Evolutionary conservation across 2,329 filamentous ascomycete species (phyloP).

Genomic region (Hypocrella siamensis): DNA sequence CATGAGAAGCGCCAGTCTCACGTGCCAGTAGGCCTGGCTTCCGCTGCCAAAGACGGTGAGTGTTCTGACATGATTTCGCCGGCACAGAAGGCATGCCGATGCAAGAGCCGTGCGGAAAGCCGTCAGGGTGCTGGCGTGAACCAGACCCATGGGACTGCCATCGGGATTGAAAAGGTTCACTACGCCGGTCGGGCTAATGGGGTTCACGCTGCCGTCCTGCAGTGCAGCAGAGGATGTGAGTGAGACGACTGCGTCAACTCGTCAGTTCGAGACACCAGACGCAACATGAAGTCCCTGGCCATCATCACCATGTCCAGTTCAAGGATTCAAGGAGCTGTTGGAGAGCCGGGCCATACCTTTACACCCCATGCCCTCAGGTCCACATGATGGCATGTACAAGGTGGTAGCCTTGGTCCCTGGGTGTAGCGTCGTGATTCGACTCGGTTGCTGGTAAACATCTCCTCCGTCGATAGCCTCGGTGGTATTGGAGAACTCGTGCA

Average conservation of each 20-base stretch:
- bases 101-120: conserved; percentile 68
- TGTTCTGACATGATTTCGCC: conserved; percentile 55
- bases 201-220: conserved; percentile 11
- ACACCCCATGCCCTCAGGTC: conserved; percentile 46
- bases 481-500: conserved; percentile 47
- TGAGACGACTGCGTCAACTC: conserved; percentile 44
- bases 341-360: conserved; percentile 35
- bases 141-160: conserved; percentile 48
- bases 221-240: conserved; percentile 27
- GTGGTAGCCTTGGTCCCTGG: conserved; percentile 38
- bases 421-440: conserved; percentile 32
- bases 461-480: conserved; percentile 26
- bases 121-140: conserved; percentile 61
- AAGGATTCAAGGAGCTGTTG: too few species aligned
- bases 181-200: conserved; percentile 43
- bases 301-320: too few species aligned
- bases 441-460: conserved; percentile 37
- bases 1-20: conserved; percentile 66
- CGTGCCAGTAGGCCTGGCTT: conserved; percentile 88
- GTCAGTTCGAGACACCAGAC: too few species aligned
- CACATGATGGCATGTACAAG: conserved; percentile 60
- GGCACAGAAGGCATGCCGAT: conserved; percentile 48
- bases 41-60: conserved; percentile 78
- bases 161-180: conserved; percentile 51
- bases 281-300: too few species aligned